A percentile compares a stretch with the other conserved stretches of the same genome.
phyloP scores from a whole-genome alignment of 1,139 yeast species.

The Scheffersomyces segobiensis region DNA sequence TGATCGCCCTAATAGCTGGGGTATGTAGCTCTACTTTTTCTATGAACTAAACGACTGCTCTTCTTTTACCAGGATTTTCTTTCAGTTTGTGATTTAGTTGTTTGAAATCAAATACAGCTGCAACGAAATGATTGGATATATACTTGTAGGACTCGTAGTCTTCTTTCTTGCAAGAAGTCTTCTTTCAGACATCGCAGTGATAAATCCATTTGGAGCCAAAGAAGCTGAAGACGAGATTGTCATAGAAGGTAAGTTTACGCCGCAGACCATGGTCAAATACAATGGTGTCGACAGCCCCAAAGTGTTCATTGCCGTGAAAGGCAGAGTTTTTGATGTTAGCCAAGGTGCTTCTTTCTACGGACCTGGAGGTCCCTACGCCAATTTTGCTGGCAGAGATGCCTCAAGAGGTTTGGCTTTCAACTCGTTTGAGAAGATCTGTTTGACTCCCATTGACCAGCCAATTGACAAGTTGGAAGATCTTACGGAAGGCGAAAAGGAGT shows the following conservation, averaged over 20 bases:
- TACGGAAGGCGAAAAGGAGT: constrained; percentile 57
- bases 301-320: constrained; percentile 81
- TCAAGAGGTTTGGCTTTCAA: constrained; percentile 90
- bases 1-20: neutral
- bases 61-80: neutral
- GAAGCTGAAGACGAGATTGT: constrained; percentile 50
- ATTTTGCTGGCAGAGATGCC: constrained; percentile 97
- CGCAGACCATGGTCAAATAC: constrained; percentile 66
- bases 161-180: constrained; percentile 19
- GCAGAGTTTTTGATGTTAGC: constrained; percentile 84
- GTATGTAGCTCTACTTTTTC: neutral
- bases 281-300: constrained; percentile 80
- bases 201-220: constrained; percentile 20
- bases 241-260: constrained; percentile 80
- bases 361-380: constrained; percentile 93
- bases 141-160: constrained; percentile 18
- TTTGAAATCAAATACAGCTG: neutral
- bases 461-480: constrained; percentile 71
- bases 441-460: constrained; percentile 65
- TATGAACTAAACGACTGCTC: neutral
- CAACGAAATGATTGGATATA: constrained; percentile 17
- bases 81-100: neutral
- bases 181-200: constrained; percentile 17
- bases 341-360: constrained; percentile 87
- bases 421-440: constrained; percentile 69